These are phyloP conservation scores for Neopestalotiopsis sp. DNA, from an alignment of 2,329 filamentous ascomycete genomes.

Conservation along the genomic window DNA sequence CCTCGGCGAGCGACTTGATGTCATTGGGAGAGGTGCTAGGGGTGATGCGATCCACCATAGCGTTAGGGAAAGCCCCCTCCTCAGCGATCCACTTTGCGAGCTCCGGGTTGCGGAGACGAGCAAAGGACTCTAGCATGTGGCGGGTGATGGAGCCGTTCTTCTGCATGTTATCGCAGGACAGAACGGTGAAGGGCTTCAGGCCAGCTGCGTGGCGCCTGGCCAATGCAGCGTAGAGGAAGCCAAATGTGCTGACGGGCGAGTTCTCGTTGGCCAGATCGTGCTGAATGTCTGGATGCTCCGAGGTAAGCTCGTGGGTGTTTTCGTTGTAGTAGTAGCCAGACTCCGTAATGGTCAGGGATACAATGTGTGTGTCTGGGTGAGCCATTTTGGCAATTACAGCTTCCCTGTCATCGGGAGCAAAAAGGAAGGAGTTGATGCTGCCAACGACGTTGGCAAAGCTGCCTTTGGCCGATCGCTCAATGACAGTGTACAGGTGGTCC, in stretches of 20 bases:
- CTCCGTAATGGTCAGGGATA: slow-evolving; percentile 61
- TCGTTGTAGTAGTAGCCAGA: slow-evolving; percentile 63
- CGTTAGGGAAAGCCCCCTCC: slow-evolving; percentile 56
- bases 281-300: slow-evolving; percentile 54
- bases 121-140: slow-evolving; percentile 56
- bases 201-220: slow-evolving; percentile 49
- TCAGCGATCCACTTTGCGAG: slow-evolving; percentile 54
- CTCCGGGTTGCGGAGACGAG: slow-evolving; percentile 49
- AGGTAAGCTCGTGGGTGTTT: slow-evolving; percentile 57
- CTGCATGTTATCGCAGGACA: slow-evolving; percentile 64
- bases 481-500: slow-evolving; percentile 58
- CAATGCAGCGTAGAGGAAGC: slow-evolving; percentile 57
- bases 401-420: slow-evolving; percentile 55
- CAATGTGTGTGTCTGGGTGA: slow-evolving; percentile 57
- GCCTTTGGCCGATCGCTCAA: slow-evolving; percentile 58
- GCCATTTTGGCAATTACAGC: slow-evolving; percentile 61
- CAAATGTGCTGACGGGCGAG: slow-evolving; percentile 52
- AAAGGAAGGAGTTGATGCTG: slow-evolving; percentile 58
- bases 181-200: slow-evolving; percentile 56
- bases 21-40: slow-evolving; percentile 52
- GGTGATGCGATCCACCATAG: slow-evolving; percentile 62
- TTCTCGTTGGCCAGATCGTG: slow-evolving; percentile 51
- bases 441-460: slow-evolving; percentile 53
- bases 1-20: slow-evolving; percentile 47
- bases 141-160: slow-evolving; percentile 60